Evolutionary conservation across 805 yeast genomes (phyloP), one percentile per base, ranked within the genome.

Genomic region (Wickerhamomyces tratensis): DNA sequence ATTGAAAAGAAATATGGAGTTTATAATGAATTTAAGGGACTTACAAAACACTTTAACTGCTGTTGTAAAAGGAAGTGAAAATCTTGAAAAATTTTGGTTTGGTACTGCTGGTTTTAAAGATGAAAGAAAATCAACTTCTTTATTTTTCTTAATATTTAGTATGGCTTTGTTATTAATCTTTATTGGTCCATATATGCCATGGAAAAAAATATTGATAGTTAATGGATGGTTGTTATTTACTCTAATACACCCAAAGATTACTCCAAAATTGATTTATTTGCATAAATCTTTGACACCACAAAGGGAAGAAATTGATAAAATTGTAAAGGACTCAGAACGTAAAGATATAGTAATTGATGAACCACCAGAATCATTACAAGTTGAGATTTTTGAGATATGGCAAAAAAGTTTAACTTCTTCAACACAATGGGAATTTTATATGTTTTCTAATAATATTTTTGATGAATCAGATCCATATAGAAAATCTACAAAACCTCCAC

Each of bases 381-480:
- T 86, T 7, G 94, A 88, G 54, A 67, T 89, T 1, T 89, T 71
- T 57, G 95, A 88, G 58, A 68, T 88, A 25, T 84, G 84, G 56
- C 68, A 72, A 37, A 82, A 72, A 49, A 83, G 83, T 35, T 60
- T 77, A 26, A 71, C 82, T 3, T 29, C 27, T 2, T 74, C 78
- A 0, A 64, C 70, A 7, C 69, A 69, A 29, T 88, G 91, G 85
- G 68, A 72, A 35, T 74, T 79, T 29, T 75, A 75, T 54, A 57
- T 72, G 25, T 85, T 70, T 54, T 71, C 91, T 0, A 64, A 65
- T 11, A 64, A 65, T 4, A 57, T 79, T 0, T 89, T 82, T 58
- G 80, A 76, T 44, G 55, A 58, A 15, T 59, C 61, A 25, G 78
- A 79, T 47, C 56, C 64, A 5, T 59, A 49, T 20, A 62, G 84